Base-by-base conservation (phyloP, 2,329 filamentous ascomycete genomes). In the Zasmidium cellare region DNA sequence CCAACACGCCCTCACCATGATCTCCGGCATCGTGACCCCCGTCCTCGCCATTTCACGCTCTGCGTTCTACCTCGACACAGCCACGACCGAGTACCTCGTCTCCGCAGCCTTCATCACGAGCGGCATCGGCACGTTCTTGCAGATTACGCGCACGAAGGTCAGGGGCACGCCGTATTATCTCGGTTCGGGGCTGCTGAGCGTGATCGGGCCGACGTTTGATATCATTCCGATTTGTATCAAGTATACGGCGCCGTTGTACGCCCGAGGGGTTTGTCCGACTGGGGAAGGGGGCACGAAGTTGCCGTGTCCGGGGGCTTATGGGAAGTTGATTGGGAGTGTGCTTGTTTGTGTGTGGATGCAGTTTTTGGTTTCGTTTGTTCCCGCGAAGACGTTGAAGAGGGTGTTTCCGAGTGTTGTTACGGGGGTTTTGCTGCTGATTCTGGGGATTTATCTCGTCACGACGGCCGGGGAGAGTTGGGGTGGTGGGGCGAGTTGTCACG, bases 21-120 rank as follows among this genome's bases (percentile, higher is more conserved):
- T 64, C 46, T 62, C 59, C 22, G 62, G 62, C 12, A 64, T 64
- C 48, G 59, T 64, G 14, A 64, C 59, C 5, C 62, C 62, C 2
- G 56, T 64, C 6, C 51, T 64, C 12, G 59, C 62, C 1, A 56
- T 64, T 3, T 35, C 62, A 3, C 45, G 62, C 44, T 48, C 53
- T 24, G 62, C 57, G 12, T 64, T 64, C 48, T 57, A 62, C 48
- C 46, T 64, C 44, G 60, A 62, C 28, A 59, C 55, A 14, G 19
- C 50, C 9, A 55, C 57, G 20, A 62, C 57, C 9, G 59, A 59
- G 23, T 60, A 62, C 23, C 55, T 64, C 7, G 54, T 64, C 12
- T 62, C 59, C 3, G 62, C 62, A 3, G 62, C 55, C 1, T 64
- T 64, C 62, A 64, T 64, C 25, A 60, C 57, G 3, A 64, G 59